Evolutionary conservation across 768 basidiomycete species (phyloP).

Genomic region (Botryobasidium botryosum): DNA sequence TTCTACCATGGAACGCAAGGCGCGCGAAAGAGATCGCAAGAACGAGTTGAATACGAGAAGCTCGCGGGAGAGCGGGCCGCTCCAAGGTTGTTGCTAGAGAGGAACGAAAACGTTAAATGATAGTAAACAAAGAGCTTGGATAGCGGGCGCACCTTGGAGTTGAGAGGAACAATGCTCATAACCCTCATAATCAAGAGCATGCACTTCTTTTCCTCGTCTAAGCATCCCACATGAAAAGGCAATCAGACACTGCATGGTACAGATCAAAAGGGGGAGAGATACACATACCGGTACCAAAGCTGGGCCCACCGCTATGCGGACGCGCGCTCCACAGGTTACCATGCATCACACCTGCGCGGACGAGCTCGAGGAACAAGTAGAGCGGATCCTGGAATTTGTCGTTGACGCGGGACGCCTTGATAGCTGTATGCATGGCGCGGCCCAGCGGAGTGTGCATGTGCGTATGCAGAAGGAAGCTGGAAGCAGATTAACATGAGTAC

Average conservation of each 20-base stretch:
- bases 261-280: slow-evolving; percentile 17
- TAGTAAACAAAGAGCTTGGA: no score
- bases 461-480: slow-evolving; percentile 72
- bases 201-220: slow-evolving; percentile 85
- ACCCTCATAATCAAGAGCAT: slow-evolving; percentile 96
- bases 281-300: slow-evolving; percentile 70
- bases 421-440: slow-evolving; percentile 74
- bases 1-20: slow-evolving; percentile 79
- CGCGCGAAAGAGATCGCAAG: slow-evolving; percentile 77
- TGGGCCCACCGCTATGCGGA: slow-evolving; percentile 86
- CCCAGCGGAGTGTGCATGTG: slow-evolving; percentile 84
- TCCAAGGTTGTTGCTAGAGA: slow-evolving; percentile 72
- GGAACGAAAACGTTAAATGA: no score
- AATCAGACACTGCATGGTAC: not conserved
- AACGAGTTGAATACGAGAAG: slow-evolving; percentile 97
- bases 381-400: slow-evolving; percentile 98
- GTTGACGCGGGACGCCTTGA: slow-evolving; percentile 64
- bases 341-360: slow-evolving; percentile 93
- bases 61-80: slow-evolving; percentile 90
- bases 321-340: slow-evolving; percentile 78
- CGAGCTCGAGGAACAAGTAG: slow-evolving; percentile 87
- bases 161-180: slow-evolving; percentile 84
- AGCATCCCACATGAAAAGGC: slow-evolving; percentile 6
- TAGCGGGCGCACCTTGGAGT: slow-evolving; percentile 60
- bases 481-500: slow-evolving; percentile 2